Conservation (phyloP, 1,139 yeast species). For the Lizanozyma gosingica region DNA sequence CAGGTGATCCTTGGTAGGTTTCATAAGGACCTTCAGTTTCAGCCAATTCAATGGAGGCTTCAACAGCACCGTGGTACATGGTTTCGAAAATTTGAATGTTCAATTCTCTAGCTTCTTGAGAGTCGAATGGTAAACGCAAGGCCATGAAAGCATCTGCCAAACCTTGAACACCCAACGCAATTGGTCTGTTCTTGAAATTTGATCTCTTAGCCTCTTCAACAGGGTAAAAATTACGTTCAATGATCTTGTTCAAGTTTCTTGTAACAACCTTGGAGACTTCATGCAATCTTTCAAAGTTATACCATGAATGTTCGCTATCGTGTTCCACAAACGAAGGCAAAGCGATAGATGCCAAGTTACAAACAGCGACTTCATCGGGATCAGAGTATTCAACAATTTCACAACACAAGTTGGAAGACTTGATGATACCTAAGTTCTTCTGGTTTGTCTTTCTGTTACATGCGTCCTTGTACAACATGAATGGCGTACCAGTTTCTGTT, state of each 20-base stretch:
- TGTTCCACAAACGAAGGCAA: constrained; percentile 35
- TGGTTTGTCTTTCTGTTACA: constrained; percentile 48
- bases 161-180: constrained; percentile 88
- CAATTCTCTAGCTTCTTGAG: constrained; percentile 58
- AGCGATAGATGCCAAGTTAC: constrained; percentile 47
- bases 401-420: constrained; percentile 51
- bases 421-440: constrained; percentile 45
- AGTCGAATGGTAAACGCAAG: constrained; percentile 73
- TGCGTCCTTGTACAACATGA: constrained; percentile 49
- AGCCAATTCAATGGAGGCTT: constrained; percentile 73
- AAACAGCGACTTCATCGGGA: constrained; percentile 47
- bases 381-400: constrained; percentile 50
- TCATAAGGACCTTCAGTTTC: constrained; percentile 55
- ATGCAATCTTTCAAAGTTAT: constrained; percentile 66
- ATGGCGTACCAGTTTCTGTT: constrained; percentile 54
- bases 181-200: constrained; percentile 73
- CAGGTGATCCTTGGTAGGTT: constrained; percentile 71
- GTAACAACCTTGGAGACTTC: constrained; percentile 66
- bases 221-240: constrained; percentile 76
- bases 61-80: constrained; percentile 79
- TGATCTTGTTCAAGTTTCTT: constrained; percentile 64
- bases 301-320: constrained; percentile 43
- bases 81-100: constrained; percentile 84
- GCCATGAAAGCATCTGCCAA: constrained; percentile 78
- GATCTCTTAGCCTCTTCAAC: constrained; percentile 60